Conservation (phyloP, 495 filamentous ascomycete species). For the Podospora comata region DNA sequence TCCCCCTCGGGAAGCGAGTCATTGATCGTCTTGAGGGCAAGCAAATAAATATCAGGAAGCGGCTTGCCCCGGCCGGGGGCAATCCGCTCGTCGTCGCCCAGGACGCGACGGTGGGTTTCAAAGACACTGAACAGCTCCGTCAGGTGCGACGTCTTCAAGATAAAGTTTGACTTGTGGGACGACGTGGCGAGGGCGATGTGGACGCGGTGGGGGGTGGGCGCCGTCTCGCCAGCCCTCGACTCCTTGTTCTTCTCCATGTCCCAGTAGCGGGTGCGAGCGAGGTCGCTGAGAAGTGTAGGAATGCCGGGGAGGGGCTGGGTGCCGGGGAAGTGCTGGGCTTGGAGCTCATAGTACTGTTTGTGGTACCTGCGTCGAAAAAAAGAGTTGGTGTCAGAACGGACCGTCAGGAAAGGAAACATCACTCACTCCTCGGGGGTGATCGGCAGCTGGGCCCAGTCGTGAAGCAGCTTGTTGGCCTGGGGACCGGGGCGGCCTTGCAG, state of each 20-base stretch:
- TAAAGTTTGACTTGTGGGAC: constrained; percentile 65
- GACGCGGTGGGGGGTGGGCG: constrained; percentile 47
- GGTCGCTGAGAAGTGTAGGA: constrained; percentile 56
- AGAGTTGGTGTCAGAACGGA: background rate
- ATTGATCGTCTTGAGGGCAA: constrained; percentile 86
- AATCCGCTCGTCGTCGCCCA: constrained; percentile 86
- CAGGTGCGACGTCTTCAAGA: constrained; percentile 76
- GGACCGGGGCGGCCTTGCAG: constrained; percentile 87
- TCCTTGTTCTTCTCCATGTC: constrained; percentile 26
- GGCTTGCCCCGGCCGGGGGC: constrained; percentile 81
- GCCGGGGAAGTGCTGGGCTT: constrained; percentile 67
- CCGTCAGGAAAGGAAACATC: background rate
- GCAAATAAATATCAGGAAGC: constrained; percentile 87
- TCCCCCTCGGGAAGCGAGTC: constrained; percentile 60
- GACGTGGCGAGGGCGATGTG: constrained; percentile 88
- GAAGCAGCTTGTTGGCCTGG: constrained; percentile 52
- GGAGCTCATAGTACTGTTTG: constrained; percentile 56
- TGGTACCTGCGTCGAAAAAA: constrained; percentile 38
- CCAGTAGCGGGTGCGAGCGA: constrained; percentile 48
- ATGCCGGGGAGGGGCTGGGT: constrained; percentile 78
- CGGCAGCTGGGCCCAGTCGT: constrained; percentile 83
- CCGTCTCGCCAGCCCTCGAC: background rate
- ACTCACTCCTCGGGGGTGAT: constrained; percentile 56
- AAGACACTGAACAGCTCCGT: constrained; percentile 71
- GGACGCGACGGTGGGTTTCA: constrained; percentile 60